Percentiles rank a stretch among this genome's conserved stretches.
Conservation (phyloP, 441 rosid genomes). For the Euphorbia schlechtendalii region DNA sequence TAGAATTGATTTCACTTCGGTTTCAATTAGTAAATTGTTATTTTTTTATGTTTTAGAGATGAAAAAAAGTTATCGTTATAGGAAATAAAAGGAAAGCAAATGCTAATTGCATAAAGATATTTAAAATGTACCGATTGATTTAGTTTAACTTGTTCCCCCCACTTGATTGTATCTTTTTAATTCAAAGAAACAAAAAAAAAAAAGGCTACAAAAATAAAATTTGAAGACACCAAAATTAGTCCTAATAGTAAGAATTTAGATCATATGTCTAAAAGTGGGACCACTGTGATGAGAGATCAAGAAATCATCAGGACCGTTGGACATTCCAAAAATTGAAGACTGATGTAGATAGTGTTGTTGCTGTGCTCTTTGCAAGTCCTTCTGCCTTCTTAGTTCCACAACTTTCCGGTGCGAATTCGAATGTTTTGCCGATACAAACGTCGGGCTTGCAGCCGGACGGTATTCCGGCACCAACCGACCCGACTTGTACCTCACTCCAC, state of each 20-base stretch:
- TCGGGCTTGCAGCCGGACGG: slow-evolving; percentile 85
- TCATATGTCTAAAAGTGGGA: too few species aligned
- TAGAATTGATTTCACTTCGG: too few species aligned
- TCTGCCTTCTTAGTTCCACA: slow-evolving; percentile 74
- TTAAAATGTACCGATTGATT: too few species aligned
- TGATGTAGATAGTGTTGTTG: slow-evolving; percentile 51
- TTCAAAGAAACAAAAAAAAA: not conserved
- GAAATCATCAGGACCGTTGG: slow-evolving; percentile 61
- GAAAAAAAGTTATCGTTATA: too few species aligned
- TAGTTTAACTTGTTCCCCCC: not conserved
- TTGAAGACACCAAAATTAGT: too few species aligned
- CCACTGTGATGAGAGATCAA: slow-evolving; percentile 56
- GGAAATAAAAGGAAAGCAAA: too few species aligned
- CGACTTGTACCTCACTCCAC: slow-evolving; percentile 82
- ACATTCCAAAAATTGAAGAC: slow-evolving; percentile 47
- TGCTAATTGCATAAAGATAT: too few species aligned
- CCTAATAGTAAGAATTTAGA: too few species aligned
- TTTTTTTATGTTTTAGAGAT: too few species aligned
- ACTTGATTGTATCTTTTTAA: slow-evolving; percentile 20
- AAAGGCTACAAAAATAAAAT: slow-evolving; percentile 19
- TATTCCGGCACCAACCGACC: slow-evolving; percentile 83
- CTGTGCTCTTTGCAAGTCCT: slow-evolving; percentile 48
- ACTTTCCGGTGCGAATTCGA: slow-evolving; percentile 89
- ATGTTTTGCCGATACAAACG: slow-evolving; percentile 63
- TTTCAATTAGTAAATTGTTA: too few species aligned